A percentile compares a stretch with the other conserved stretches of the same genome.
phyloP scores from a whole-genome alignment of 73 alveolate genomes.

The Halteria grandinella region DNA sequence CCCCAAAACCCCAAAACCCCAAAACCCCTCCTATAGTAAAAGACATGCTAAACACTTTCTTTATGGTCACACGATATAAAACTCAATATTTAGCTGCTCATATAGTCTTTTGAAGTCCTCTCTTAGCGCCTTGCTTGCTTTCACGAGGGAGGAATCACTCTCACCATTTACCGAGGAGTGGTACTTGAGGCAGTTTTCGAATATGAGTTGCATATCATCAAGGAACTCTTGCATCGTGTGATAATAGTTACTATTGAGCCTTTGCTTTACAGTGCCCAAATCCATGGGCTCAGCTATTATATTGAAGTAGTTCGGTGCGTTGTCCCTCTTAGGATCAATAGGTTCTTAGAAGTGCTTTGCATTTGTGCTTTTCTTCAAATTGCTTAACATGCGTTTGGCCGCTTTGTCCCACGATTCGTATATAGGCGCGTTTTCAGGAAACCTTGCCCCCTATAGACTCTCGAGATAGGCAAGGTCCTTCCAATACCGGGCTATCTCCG shows the following conservation, averaged over 20 bases:
- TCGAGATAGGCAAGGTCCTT: slow-evolving; percentile 75
- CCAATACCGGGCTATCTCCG: slow-evolving; percentile 78
- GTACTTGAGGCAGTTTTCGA: slow-evolving; percentile 80
- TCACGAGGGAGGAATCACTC: slow-evolving; percentile 33
- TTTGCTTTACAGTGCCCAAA: slow-evolving; percentile 80
- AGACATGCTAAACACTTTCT: too few relatives aligned
- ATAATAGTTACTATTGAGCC: slow-evolving; percentile 70
- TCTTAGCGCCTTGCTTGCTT: slow-evolving; percentile 31
- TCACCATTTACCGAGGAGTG: too few relatives aligned
- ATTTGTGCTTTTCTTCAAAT: slow-evolving; percentile 79
- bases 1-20: too few relatives aligned
- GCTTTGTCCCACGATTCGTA: slow-evolving; percentile 91
- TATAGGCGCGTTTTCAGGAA: slow-evolving; percentile 74
- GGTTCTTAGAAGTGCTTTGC: slow-evolving; percentile 86
- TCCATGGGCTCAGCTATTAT: slow-evolving; percentile 89
- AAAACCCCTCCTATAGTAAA: too few relatives aligned
- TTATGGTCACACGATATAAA: too few relatives aligned
- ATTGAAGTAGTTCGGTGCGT: slow-evolving; percentile 80
- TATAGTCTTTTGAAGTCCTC: slow-evolving; percentile 49
- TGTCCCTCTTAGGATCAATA: slow-evolving; percentile 80
- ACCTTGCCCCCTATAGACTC: slow-evolving; percentile 61
- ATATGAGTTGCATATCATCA: slow-evolving; percentile 79
- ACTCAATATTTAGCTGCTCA: slow-evolving; percentile 36
- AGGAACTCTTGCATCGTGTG: slow-evolving; percentile 76
- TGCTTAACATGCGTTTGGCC: slow-evolving; percentile 78